These are phyloP conservation scores for Meredithiella fracta DNA, from an alignment of 2,329 filamentous ascomycete species.

Conservation along the genomic window DNA sequence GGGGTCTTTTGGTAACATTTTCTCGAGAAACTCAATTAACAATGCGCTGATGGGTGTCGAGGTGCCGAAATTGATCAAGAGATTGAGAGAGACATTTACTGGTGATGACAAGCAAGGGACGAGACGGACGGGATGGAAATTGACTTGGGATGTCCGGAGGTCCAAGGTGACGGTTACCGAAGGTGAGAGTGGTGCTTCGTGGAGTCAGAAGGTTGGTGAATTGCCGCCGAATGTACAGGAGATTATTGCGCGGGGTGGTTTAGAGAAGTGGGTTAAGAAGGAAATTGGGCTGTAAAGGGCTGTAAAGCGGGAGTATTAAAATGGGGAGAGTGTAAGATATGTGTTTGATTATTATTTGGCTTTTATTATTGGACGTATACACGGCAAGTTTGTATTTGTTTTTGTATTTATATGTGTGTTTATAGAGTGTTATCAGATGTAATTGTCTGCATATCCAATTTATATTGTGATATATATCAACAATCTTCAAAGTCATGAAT, in stretches of 20 bases:
- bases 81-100: conserved; percentile 36
- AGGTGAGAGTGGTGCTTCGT: conserved; percentile 46
- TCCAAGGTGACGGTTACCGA: conserved; percentile 58
- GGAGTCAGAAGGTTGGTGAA: conserved; percentile 71
- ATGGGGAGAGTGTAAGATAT: neutral
- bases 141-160: conserved; percentile 63
- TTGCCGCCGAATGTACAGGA: conserved; percentile 74
- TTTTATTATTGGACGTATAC: neutral
- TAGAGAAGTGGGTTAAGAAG: conserved; percentile 70
- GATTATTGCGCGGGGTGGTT: conserved; percentile 59
- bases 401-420: conserved; percentile 2
- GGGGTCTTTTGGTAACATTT: conserved; percentile 74
- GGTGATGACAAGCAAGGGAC: conserved; percentile 38
- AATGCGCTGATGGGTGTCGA: conserved; percentile 61
- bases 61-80: conserved; percentile 47
- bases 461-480: neutral
- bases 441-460: neutral
- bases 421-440: neutral
- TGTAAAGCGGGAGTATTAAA: too few species aligned
- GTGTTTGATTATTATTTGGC: neutral
- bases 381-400: neutral
- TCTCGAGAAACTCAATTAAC: conserved; percentile 62
- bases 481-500: neutral
- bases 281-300: conserved; percentile 33
- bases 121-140: conserved; percentile 63